Conservation (phyloP, 225 moss, liverwort and hornwort species). For the Bryoerythrophyllum caledonicum region DNA sequence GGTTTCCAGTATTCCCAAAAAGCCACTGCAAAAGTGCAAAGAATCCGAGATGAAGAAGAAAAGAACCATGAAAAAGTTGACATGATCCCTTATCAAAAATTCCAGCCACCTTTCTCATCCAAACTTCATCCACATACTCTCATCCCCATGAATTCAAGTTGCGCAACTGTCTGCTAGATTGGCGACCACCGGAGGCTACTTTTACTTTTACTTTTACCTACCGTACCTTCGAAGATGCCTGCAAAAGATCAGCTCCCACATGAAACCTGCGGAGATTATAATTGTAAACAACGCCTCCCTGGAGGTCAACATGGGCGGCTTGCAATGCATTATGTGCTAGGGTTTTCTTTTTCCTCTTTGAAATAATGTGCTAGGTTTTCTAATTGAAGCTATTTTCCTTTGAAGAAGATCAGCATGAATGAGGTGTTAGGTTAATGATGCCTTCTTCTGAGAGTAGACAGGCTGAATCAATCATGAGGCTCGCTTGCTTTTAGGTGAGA, state of each 20-base stretch:
- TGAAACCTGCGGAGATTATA: background rate
- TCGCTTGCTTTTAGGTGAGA: no score
- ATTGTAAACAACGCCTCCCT: background rate
- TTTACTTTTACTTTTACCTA: no score
- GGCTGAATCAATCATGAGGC: no score
- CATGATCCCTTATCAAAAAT: background rate
- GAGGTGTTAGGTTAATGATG: no score
- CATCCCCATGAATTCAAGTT: background rate
- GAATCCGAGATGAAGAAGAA: background rate
- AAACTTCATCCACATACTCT: background rate
- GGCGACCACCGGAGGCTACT: background rate
- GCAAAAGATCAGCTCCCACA: background rate
- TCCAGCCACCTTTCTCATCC: background rate
- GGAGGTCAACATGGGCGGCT: constrained; percentile 35
- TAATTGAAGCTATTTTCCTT: no score
- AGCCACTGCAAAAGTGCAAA: background rate
- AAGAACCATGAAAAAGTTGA: background rate
- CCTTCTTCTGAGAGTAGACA: no score
- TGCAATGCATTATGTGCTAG: background rate
- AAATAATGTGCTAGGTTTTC: no score
- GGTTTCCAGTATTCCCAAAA: background rate
- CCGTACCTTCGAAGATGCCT: no score
- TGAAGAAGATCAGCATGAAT: background rate
- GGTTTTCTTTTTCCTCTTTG: no score
- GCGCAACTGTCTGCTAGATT: background rate